Evolutionary conservation across 2,329 filamentous ascomycete genomes (phyloP).

Genomic region (Neofusicoccum cordaticola): DNA sequence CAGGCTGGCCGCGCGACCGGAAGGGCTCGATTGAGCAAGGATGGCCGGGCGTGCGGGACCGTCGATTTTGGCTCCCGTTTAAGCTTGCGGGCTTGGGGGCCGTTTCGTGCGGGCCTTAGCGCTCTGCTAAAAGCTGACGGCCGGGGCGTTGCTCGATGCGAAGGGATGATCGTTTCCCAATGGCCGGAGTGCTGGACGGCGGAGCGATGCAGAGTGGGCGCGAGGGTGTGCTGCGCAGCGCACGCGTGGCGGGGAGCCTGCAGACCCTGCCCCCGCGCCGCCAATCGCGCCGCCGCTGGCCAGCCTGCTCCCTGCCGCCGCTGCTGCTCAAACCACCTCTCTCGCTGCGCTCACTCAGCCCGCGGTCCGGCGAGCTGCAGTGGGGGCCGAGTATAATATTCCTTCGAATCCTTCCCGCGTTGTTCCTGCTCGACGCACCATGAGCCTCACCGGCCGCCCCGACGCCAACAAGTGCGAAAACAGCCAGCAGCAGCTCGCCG

Average conservation of each 20-base stretch:
- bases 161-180: not conserved
- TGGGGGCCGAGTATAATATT: not conserved
- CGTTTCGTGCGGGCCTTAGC: not conserved
- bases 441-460: not conserved
- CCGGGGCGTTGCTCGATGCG: not conserved
- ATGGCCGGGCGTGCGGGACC: not conserved
- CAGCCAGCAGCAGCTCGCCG: not conserved
- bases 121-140: not conserved
- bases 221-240: not conserved
- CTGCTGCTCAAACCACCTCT: not conserved
- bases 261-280: not conserved
- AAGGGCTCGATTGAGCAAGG: not conserved
- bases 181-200: not conserved
- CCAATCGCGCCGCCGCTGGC: not conserved
- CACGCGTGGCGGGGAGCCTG: not conserved
- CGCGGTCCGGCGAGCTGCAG: not conserved
- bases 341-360: not conserved
- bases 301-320: not conserved
- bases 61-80: not conserved
- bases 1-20: not conserved
- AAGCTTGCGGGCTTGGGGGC: not conserved
- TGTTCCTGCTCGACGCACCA: not conserved
- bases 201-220: not conserved
- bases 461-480: not conserved
- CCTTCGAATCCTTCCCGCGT: slow-evolving; percentile 3